Percentiles rank a stretch among this genome's conserved stretches.
Conservation (phyloP, 306 rosid genomes). For the Quercus robur region DNA sequence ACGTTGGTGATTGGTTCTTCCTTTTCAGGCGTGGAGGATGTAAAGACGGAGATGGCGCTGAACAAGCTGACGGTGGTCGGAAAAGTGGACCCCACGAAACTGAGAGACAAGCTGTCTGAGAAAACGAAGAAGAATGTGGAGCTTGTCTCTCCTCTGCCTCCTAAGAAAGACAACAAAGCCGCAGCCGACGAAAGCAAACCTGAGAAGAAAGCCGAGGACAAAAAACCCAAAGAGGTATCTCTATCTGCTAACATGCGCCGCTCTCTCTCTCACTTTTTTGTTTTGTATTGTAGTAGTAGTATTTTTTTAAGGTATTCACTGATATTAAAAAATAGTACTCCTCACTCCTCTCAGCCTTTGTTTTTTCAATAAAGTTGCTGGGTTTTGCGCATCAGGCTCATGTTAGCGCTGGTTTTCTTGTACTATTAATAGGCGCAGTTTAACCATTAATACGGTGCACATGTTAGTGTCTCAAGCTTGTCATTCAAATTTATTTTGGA, state of each 20-base stretch:
- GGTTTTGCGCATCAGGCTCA: neutral
- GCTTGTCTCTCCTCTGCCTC: conserved; percentile 43
- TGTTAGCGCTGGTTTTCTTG: neutral
- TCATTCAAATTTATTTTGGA: neutral
- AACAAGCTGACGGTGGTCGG: conserved; percentile 63
- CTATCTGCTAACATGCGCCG: conserved; percentile 14
- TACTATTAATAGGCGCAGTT: neutral
- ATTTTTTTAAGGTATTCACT: too few relatives aligned
- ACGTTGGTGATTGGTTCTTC: neutral
- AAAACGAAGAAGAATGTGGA: conserved; percentile 65
- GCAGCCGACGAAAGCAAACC: conserved; percentile 24
- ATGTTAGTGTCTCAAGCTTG: neutral
- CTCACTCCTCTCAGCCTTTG: neutral
- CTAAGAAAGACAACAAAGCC: conserved; percentile 44
- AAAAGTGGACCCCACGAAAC: conserved; percentile 44
- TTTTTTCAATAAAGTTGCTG: neutral
- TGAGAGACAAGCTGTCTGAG: conserved; percentile 37
- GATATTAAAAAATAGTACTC: too few relatives aligned
- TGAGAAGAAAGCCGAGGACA: conserved; percentile 20
- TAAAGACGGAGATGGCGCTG: conserved; percentile 33
- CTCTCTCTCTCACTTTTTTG: neutral
- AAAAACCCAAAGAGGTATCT: conserved; percentile 59
- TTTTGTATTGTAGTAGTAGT: neutral
- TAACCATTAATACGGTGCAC: neutral
- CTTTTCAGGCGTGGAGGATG: conserved; percentile 44